phyloP scores from a whole-genome alignment of 805 yeast species.

The Nakazawaea ernobii region DNA sequence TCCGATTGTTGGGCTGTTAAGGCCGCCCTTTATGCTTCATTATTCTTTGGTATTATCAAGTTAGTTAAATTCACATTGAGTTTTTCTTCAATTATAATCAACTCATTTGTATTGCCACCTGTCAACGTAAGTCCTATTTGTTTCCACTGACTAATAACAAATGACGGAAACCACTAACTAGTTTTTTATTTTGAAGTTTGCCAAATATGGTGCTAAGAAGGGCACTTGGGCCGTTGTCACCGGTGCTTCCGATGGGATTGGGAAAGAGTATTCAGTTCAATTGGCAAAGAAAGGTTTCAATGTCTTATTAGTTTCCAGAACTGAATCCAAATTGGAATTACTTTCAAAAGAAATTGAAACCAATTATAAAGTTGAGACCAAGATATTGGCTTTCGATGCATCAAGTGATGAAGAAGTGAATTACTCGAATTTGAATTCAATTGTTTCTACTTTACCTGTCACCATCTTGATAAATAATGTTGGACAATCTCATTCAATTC shows the following conservation, averaged over 20 bases:
- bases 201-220: constrained; percentile 68
- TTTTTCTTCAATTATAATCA: constrained; percentile 47
- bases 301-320: constrained; percentile 78
- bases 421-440: constrained; percentile 44
- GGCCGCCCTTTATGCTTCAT: constrained; percentile 30
- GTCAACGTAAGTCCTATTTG: constrained; percentile 26
- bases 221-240: constrained; percentile 93
- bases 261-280: constrained; percentile 85
- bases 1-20: constrained; percentile 12
- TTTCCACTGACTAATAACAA: background rate
- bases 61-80: constrained; percentile 46
- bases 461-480: constrained; percentile 86
- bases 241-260: constrained; percentile 97
- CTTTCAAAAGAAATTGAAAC: constrained; percentile 57
- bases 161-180: background rate
- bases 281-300: constrained; percentile 84
- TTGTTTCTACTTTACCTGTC: constrained; percentile 50
- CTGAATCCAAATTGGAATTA: constrained; percentile 65
- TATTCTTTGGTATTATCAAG: constrained; percentile 61
- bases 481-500: constrained; percentile 91
- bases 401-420: constrained; percentile 54
- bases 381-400: constrained; percentile 73
- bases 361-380: constrained; percentile 57
- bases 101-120: constrained; percentile 59
- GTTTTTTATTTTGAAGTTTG: constrained; percentile 26